A percentile compares a stretch with the other conserved stretches of the same genome.
These are phyloP conservation scores for Magnusiomyces suaveolens DNA, from an alignment of 1,139 yeast genomes.

Conservation along the genomic window DNA sequence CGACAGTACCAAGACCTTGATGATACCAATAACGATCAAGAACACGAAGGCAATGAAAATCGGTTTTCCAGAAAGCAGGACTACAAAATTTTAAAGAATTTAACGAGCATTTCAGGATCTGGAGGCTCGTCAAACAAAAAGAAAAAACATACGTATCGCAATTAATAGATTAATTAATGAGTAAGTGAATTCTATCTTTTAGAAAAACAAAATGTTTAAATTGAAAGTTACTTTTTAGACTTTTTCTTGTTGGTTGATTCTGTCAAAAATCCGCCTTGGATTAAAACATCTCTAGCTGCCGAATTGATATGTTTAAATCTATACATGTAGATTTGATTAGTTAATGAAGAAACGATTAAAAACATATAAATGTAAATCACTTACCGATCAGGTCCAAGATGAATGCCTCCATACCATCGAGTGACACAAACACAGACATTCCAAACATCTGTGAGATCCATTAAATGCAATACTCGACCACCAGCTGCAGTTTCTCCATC, in stretches of 20 bases:
- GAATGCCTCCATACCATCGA: constrained; percentile 91
- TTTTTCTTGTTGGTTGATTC: constrained; percentile 16
- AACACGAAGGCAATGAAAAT: background rate
- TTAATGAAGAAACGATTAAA: background rate
- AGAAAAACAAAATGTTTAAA: background rate
- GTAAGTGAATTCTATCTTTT: too few species aligned
- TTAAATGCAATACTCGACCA: constrained; percentile 66
- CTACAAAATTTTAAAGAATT: background rate
- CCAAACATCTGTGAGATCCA: constrained; percentile 63
- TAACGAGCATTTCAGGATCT: constrained; percentile 4
- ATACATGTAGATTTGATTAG: background rate
- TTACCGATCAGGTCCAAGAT: constrained; percentile 69
- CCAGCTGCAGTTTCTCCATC: constrained; percentile 99
- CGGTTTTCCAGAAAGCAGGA: background rate
- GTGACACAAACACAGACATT: constrained; percentile 80
- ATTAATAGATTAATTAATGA: background rate
- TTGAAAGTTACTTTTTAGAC: constrained; percentile 9
- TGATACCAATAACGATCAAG: background rate
- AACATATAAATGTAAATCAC: constrained; percentile 2
- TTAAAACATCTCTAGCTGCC: constrained; percentile 75
- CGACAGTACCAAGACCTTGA: background rate
- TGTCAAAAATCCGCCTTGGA: constrained; percentile 48
- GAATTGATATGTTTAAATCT: constrained; percentile 88
- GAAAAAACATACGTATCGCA: background rate
- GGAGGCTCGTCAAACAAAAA: constrained; percentile 3